phyloP scores from a whole-genome alignment of 2,329 filamentous ascomycete genomes.

The Shiraia bambusicola region DNA sequence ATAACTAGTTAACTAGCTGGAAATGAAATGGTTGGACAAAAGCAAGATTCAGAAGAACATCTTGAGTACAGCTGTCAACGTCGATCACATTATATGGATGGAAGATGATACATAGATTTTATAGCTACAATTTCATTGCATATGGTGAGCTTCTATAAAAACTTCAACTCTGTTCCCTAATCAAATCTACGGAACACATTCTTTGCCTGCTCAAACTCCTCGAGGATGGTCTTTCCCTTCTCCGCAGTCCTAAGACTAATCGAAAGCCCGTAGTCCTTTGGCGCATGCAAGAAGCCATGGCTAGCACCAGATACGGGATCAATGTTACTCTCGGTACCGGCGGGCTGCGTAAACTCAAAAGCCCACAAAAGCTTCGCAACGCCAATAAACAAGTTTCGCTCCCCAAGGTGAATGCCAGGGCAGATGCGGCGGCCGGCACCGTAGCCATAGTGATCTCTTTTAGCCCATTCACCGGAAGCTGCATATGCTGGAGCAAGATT shows the following conservation, averaged over 20 bases:
- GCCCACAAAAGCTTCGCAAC: conserved; percentile 5
- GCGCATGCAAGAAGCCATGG: conserved; percentile 6
- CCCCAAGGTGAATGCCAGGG: conserved; percentile 38
- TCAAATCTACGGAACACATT: conserved; percentile 6
- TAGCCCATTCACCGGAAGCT: conserved; percentile 12
- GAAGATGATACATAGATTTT: too few species aligned
- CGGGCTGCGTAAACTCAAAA: conserved; percentile 8
- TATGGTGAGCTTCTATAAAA: neutral
- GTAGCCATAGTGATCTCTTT: conserved; percentile 40
- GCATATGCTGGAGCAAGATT: conserved; percentile 14
- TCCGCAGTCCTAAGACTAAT: conserved; percentile 6
- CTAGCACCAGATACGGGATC: conserved; percentile 5
- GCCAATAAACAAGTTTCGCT: conserved; percentile 25
- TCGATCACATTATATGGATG: too few species aligned
- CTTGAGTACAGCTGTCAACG: too few species aligned
- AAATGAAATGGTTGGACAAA: too few species aligned
- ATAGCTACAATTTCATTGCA: too few species aligned
- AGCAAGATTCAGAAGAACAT: too few species aligned
- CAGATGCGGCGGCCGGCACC: conserved; percentile 43
- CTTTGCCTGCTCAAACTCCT: conserved; percentile 6
- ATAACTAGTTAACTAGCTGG: too few species aligned
- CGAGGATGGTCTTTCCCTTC: conserved; percentile 1
- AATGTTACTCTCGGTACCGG: conserved; percentile 5
- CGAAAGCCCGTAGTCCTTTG: conserved; percentile 6
- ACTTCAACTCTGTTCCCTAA: neutral